Base-by-base conservation (phyloP, 2,329 filamentous ascomycete species). In the Emergomyces pasteurianus region DNA sequence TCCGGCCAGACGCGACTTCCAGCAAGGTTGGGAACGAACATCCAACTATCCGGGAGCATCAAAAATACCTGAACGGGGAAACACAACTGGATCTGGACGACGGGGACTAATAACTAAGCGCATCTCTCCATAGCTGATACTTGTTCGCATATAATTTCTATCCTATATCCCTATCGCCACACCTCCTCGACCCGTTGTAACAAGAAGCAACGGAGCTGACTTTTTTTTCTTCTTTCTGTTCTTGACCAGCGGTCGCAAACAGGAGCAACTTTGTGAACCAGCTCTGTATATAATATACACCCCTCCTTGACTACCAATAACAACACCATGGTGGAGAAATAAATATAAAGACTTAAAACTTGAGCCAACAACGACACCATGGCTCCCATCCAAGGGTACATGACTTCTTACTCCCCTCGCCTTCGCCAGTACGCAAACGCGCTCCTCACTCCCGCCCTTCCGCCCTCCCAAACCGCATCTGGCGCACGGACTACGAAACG, bases 361-460 rank as follows among this genome's bases (percentile, higher is more conserved):
- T 12, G 8, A 28, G 34, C n/a, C 49, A 31, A 31, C 18, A 31
- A 34, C 49, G 7, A 53, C 38, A 64, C 58, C 21, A 65, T 65
- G 64, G 56, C 61, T 43, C 59, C 61, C 21, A 57, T 60, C 14
- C 90, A 96, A 78, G 89, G 91, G 50, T 94, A 95, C 71, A 86
- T 94, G 68, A 92, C 90, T 61, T 91, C 87, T 72, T 96, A 95
- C 77, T 90, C 92, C 75, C 90, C 92, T 65, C 89, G 92, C 70
- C 78, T 97, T 71, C 89, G 92, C 72, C 84, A 86, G 65, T 96
- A 95, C 78, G 89, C 88, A 73, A 97, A 97, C 78, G 90, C 92
- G 43, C 85, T 97, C 60, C 83, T 96, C 63, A 90, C 89, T 28
- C 92, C 92, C 42, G 86, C 94, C 64, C 83, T 92, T 63, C 89